Base-by-base conservation (phyloP, 257 asterid species). In the Solanum sejunctum region DNA sequence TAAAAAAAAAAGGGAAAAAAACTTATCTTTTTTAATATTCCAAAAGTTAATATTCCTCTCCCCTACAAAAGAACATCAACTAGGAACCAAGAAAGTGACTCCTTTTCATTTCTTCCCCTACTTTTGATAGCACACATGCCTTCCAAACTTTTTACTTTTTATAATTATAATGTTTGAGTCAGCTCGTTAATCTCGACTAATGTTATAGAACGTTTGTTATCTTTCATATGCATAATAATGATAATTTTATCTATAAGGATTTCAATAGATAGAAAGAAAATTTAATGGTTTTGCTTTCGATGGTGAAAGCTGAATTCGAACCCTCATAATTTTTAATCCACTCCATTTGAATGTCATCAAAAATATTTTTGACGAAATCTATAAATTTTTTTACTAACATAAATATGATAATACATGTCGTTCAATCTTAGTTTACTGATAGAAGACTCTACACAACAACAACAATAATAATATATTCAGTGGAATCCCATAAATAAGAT, bases 51-150 rank as follows among this genome's bases (percentile, higher is more conserved):
- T 69, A 92, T 93, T 92, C 97, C 91, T 87, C 71, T 86, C 86
- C 92, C 93, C 88, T 90, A 88, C 91, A 82, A 82, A 82, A 82
- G 41, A 58, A 82, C 77, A 61, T 82, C 84, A 82, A 82, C 77
- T 82, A 82, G 56, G 77, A 82, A 82, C 98, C 97, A 95, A 95
- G 90, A 91, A 49, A 89, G 90, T 89, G 91, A 81, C 92, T 79
- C 88, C 92, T 90, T 91, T 93, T 91, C 91, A 91, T 91, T 90
- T 91, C 90, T 85, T 86, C 80, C 89, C 92, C 83, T 85, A 77
- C 94, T 93, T 95, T 93, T 91, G 90, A 93, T 92, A 90, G 88
- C 91, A 90, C 92, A 90, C 86, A 85, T 90, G 87, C 84, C 89
- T 83, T 86, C 85, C 87, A 77, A 69, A 18, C 13, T 7, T 28